Conservation (phyloP, 495 filamentous ascomycete genomes). For the Aspergillus kassunensis region DNA sequence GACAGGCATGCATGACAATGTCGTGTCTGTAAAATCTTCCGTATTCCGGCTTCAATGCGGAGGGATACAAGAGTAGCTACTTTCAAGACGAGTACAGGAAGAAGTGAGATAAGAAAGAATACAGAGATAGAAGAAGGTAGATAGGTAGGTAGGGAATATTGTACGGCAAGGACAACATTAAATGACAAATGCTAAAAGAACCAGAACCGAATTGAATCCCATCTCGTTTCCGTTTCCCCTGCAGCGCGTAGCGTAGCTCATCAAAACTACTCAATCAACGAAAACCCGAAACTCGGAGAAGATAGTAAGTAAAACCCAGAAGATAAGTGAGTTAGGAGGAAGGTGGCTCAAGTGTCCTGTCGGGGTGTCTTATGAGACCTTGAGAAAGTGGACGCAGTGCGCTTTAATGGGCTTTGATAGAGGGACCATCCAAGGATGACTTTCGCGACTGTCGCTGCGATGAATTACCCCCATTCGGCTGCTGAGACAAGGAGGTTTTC, state of each 20-base stretch:
- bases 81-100: slow-evolving; percentile 11
- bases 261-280: slow-evolving; percentile 27
- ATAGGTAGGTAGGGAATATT: slow-evolving; percentile 17
- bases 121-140: slow-evolving; percentile 2
- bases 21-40: too few species aligned
- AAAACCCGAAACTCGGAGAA: slow-evolving; percentile 20
- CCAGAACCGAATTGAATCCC: slow-evolving; percentile 3
- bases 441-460: slow-evolving; percentile 30
- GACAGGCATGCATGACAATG: too few species aligned
- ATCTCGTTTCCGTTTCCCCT: slow-evolving; percentile 16
- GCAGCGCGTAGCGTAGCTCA: slow-evolving; percentile 19
- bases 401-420: slow-evolving; percentile 21
- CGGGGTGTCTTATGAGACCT: neutral
- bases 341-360: slow-evolving; percentile 1
- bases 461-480: slow-evolving; percentile 22
- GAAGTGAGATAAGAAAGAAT: neutral
- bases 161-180: slow-evolving; percentile 21
- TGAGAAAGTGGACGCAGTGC: slow-evolving; percentile 1
- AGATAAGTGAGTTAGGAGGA: slow-evolving; percentile 8
- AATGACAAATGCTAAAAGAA: slow-evolving; percentile 16
- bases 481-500: slow-evolving; percentile 27
- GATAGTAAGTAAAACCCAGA: slow-evolving; percentile 4
- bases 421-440: slow-evolving; percentile 30
- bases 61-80: slow-evolving; percentile 12
- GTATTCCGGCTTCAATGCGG: neutral